phyloP scores from a whole-genome alignment of 306 rosid genomes.

The Cyclanthera cordifolia region DNA sequence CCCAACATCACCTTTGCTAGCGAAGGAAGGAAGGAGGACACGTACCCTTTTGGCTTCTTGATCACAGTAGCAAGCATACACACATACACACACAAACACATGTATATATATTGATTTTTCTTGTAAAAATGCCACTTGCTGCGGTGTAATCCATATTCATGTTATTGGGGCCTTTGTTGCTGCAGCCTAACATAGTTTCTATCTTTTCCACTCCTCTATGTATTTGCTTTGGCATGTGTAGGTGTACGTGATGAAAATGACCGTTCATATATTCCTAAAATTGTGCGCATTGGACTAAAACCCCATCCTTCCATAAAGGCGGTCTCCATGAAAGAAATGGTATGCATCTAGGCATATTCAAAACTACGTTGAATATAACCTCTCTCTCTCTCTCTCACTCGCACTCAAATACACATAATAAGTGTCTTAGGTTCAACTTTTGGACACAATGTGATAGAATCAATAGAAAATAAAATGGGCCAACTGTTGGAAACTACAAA shows the following conservation, averaged over 20 bases:
- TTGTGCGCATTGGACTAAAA: slow-evolving; percentile 82
- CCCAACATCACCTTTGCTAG: too few relatives aligned
- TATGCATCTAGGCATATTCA: slow-evolving; percentile 28
- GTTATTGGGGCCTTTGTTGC: slow-evolving; percentile 1
- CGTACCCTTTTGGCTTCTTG: too few relatives aligned
- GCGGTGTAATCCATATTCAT: background rate
- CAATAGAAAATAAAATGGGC: background rate
- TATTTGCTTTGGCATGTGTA: slow-evolving; percentile 19
- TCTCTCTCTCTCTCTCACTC: background rate
- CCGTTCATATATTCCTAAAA: slow-evolving; percentile 60
- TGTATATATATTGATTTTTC: too few relatives aligned
- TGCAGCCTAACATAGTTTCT: slow-evolving; percentile 3
- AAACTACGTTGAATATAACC: slow-evolving; percentile 12
- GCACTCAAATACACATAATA: background rate
- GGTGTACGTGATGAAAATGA: slow-evolving; percentile 88
- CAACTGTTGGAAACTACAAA: background rate
- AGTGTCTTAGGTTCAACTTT: background rate
- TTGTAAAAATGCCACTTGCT: background rate
- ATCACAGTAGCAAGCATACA: too few relatives aligned
- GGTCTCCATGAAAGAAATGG: slow-evolving; percentile 72
- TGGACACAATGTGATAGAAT: background rate
- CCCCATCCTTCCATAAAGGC: slow-evolving; percentile 82
- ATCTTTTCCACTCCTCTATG: too few relatives aligned
- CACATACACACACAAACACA: too few relatives aligned
- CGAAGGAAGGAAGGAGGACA: too few relatives aligned